Evolutionary conservation across 2,329 filamentous ascomycete genomes (phyloP).

Genomic region (Rutstroemia sp.): DNA sequence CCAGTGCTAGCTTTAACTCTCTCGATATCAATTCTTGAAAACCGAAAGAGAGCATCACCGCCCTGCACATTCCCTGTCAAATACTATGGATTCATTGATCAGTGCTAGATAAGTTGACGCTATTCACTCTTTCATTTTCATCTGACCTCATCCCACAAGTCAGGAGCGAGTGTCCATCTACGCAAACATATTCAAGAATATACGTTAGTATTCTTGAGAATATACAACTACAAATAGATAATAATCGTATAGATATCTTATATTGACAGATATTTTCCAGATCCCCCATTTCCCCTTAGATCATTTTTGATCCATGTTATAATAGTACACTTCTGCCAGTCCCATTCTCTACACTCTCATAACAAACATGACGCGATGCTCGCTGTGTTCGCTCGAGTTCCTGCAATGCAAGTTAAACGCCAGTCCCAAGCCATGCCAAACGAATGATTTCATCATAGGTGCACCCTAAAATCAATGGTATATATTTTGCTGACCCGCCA

Average conservation of each 20-base stretch:
- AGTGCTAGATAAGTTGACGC: too few relatives aligned
- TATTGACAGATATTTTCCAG: neutral
- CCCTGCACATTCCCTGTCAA: neutral
- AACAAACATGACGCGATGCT: neutral
- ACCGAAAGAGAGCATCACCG: too few relatives aligned
- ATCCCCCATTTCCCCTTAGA: neutral
- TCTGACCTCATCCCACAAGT: neutral
- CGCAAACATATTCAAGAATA: neutral
- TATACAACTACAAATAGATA: conserved; percentile 2
- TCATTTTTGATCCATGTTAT: too few relatives aligned
- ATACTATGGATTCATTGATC: neutral
- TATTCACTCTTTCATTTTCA: neutral
- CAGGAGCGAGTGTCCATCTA: neutral
- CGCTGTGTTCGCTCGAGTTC: neutral
- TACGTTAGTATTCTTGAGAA: neutral
- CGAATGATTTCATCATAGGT: neutral
- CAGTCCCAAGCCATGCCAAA: conserved; percentile 5
- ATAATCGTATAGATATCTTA: neutral
- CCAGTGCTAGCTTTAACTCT: too few relatives aligned
- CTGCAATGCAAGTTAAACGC: neutral
- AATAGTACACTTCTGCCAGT: neutral
- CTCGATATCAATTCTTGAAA: too few relatives aligned
- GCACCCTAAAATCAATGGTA: neutral
- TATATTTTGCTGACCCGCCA: conserved; percentile 4
- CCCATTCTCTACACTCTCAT: neutral